Evolutionary conservation across 805 yeast species (phyloP).

Genomic region (Lachancea fermentati): DNA sequence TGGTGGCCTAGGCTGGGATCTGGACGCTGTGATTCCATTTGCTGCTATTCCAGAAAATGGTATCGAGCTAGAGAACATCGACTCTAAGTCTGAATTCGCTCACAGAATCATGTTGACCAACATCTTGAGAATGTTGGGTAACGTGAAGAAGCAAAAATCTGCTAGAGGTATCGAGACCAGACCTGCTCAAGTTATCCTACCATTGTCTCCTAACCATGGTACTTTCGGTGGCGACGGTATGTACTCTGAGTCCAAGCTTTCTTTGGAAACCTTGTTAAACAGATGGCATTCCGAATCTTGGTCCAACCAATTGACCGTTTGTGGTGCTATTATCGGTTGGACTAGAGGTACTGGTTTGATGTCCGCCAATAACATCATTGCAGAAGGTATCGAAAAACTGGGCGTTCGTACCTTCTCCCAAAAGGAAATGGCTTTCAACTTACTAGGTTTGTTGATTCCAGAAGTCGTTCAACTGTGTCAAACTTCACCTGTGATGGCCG

Average conservation of each 20-base stretch:
- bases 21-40: slow-evolving; percentile 93
- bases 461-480: slow-evolving; percentile 82
- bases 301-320: slow-evolving; percentile 87
- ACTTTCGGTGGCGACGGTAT: slow-evolving; percentile 98
- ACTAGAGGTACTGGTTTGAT: slow-evolving; percentile 99
- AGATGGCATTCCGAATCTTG: slow-evolving; percentile 99
- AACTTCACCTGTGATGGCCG: slow-evolving; percentile 93
- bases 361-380: slow-evolving; percentile 95
- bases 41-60: slow-evolving; percentile 99
- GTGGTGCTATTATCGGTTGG: slow-evolving; percentile 99
- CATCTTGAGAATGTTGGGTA: slow-evolving; percentile 86
- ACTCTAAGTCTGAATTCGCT: slow-evolving; percentile 94
- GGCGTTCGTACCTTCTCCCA: slow-evolving; percentile 99
- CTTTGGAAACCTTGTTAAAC: slow-evolving; percentile 93
- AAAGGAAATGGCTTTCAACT: slow-evolving; percentile 98
- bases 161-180: slow-evolving; percentile 78
- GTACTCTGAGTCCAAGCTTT: slow-evolving; percentile 94
- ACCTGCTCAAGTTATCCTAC: slow-evolving; percentile 96
- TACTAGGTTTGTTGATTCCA: slow-evolving; percentile 89
- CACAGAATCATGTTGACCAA: slow-evolving; percentile 98
- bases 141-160: slow-evolving; percentile 77
- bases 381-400: slow-evolving; percentile 91
- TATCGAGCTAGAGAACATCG: slow-evolving; percentile 86
- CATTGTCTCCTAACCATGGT: slow-evolving; percentile 98
- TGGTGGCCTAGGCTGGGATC: slow-evolving; percentile 96